phyloP scores from a whole-genome alignment of 495 filamentous ascomycete species.

The Pyrenopolyporus hunteri region DNA sequence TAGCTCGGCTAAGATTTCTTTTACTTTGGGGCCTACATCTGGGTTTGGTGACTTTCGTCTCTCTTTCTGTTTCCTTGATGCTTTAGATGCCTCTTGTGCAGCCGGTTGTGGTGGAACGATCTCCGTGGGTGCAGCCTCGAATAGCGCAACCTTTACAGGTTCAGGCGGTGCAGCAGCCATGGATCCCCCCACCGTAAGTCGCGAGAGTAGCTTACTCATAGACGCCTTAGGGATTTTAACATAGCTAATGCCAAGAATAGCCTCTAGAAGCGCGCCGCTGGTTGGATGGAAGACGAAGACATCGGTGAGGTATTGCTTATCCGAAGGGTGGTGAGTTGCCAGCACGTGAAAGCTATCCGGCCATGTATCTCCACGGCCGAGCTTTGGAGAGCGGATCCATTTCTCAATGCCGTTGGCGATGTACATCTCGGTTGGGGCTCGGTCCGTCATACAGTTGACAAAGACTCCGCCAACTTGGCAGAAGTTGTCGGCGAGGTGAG shows the following conservation, averaged over 20 bases:
- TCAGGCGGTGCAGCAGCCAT: constrained; percentile 12
- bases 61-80: constrained; percentile 19
- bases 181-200: constrained; percentile 27
- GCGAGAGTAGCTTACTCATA: constrained; percentile 46
- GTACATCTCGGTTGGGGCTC: constrained; percentile 50
- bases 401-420: constrained; percentile 56
- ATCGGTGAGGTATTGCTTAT: constrained; percentile 52
- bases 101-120: constrained; percentile 13
- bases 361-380: constrained; percentile 17
- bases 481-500: constrained; percentile 45
- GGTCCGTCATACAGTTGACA: constrained; percentile 60
- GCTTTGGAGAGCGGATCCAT: constrained; percentile 54
- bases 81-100: background rate
- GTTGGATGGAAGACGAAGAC: constrained; percentile 58
- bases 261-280: constrained; percentile 50
- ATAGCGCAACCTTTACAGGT: constrained; percentile 20
- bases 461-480: constrained; percentile 60
- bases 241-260: constrained; percentile 60
- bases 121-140: constrained; percentile 30
- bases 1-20: constrained; percentile 43
- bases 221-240: constrained; percentile 49
- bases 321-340: constrained; percentile 47
- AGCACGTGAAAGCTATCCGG: constrained; percentile 54
- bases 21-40: constrained; percentile 38
- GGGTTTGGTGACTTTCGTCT: constrained; percentile 30